Conservation (phyloP, 75 land plant species). For the Pinus taeda region DNA sequence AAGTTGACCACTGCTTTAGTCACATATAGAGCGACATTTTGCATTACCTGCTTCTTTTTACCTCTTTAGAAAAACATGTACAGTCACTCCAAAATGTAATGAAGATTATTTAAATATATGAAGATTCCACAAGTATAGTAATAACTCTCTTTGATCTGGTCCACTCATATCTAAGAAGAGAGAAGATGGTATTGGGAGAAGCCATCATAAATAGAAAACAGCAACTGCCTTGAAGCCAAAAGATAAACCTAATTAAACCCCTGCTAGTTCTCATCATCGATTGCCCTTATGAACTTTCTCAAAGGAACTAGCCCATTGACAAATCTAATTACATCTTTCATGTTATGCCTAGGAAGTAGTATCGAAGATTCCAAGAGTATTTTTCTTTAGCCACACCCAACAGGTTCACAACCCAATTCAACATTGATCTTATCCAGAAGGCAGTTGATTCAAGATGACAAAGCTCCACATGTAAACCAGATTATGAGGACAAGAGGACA, state of each 20-base stretch:
- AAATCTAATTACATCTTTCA: too few species aligned
- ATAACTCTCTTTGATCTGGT: not conserved
- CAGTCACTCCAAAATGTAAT: not conserved
- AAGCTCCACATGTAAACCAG: not conserved
- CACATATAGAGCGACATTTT: not conserved
- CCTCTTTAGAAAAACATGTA: not conserved
- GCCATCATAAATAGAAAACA: not conserved
- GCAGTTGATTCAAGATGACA: not conserved
- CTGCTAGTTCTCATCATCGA: not conserved
- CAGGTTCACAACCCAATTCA: not conserved
- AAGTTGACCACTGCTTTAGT: not conserved
- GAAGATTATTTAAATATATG: not conserved
- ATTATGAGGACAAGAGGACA: not conserved
- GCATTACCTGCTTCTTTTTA: not conserved
- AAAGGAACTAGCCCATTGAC: not conserved
- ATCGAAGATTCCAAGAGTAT: too few species aligned
- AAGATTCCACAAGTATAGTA: not conserved
- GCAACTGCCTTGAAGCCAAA: not conserved
- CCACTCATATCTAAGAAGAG: not conserved
- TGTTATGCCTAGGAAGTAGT: too few species aligned
- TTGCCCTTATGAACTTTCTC: not conserved
- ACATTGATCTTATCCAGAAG: not conserved
- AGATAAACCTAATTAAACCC: too few species aligned
- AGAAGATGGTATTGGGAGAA: not conserved
- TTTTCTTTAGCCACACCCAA: not conserved